Evolutionary conservation across 75 land plant genomes (phyloP).

Genomic region (Sequoiadendron giganteum): DNA sequence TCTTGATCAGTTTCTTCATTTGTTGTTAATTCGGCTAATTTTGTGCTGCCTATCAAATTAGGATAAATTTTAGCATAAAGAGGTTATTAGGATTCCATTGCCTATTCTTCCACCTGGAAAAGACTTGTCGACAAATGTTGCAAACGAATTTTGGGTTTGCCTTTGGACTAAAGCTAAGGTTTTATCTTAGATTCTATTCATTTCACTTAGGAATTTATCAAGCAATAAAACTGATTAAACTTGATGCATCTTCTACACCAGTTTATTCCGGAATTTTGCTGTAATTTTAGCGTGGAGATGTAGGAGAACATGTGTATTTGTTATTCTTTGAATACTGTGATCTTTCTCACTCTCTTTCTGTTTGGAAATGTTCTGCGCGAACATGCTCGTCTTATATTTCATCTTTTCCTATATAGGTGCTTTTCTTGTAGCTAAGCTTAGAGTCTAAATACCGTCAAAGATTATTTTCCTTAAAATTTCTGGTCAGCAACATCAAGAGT

Average conservation of each 20-base stretch:
- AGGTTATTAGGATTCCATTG: background rate
- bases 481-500: background rate
- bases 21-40: no score
- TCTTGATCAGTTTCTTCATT: background rate
- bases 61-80: background rate
- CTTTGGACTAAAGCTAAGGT: background rate
- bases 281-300: background rate
- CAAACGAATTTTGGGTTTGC: background rate
- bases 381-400: background rate
- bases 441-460: background rate
- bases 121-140: background rate
- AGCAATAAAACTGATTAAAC: background rate
- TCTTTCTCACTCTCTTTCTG: background rate
- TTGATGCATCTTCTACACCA: background rate
- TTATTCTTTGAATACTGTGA: background rate
- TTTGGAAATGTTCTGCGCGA: background rate
- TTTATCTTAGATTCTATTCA: background rate
- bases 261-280: background rate
- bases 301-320: background rate
- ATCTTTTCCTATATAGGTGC: background rate
- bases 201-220: background rate
- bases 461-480: background rate
- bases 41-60: no score
- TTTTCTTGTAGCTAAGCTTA: background rate
- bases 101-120: background rate